Conservation (phyloP, 768 basidiomycete species). For the Tylopilus cervinicoccineus region DNA sequence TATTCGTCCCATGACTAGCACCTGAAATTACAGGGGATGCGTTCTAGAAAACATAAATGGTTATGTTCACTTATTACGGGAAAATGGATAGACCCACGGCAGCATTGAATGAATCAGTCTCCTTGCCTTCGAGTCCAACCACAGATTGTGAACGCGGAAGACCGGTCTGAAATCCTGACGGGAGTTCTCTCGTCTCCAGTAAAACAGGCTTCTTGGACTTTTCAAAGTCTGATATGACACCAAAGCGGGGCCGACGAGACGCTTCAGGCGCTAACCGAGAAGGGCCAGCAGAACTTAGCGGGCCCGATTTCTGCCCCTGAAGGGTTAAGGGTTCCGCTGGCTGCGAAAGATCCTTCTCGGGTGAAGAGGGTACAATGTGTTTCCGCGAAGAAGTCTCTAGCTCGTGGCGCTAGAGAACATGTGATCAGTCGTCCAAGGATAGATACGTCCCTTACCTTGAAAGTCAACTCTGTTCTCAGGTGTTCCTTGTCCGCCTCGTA, state of each 20-base stretch:
- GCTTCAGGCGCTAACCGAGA: conserved; percentile 33
- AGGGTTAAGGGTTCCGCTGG: conserved; percentile 39
- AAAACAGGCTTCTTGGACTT: conserved; percentile 14
- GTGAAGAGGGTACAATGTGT: conserved; percentile 42
- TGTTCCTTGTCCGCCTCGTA: conserved; percentile 68
- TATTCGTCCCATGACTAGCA: conserved; percentile 14
- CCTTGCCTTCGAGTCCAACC: conserved; percentile 18
- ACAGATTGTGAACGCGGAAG: conserved; percentile 18
- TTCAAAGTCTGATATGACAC: conserved; percentile 23
- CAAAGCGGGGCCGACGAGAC: conserved; percentile 36
- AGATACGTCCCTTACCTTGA: conserved; percentile 49
- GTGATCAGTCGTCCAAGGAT: conserved; percentile 10
- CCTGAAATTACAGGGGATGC: conserved; percentile 18
- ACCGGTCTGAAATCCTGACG: conserved; percentile 25
- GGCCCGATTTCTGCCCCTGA: conserved; percentile 38
- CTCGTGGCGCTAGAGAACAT: conserved; percentile 57
- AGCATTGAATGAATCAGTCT: conserved; percentile 1
- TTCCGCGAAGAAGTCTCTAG: conserved; percentile 54
- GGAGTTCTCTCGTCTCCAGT: conserved; percentile 18
- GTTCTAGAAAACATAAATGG: conserved; percentile 1
- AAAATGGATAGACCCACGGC: conserved; percentile 2
- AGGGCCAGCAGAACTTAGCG: conserved; percentile 23
- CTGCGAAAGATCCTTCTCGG: conserved; percentile 41
- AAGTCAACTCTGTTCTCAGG: conserved; percentile 61
- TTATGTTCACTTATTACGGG: not conserved